Conservation (phyloP, 2,329 filamentous ascomycete genomes). For the Xylaria sp. region DNA sequence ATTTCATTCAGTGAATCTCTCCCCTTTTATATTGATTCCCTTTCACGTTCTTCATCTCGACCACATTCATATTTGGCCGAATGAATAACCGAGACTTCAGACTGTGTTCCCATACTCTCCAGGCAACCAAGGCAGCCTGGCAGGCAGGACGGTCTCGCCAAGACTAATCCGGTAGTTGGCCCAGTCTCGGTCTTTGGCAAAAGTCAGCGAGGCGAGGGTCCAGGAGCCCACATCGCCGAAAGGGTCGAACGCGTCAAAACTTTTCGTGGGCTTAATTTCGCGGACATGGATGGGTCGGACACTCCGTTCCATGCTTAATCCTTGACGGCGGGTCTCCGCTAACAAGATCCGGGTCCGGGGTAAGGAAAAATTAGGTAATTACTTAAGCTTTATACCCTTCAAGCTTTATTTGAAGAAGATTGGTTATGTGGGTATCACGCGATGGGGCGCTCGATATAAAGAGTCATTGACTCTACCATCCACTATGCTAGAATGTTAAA, state of each 20-base stretch:
- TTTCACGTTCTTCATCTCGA: conserved; percentile 11
- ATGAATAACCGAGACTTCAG: neutral
- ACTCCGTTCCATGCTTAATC: neutral
- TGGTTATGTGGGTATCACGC: neutral
- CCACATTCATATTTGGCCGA: conserved; percentile 7
- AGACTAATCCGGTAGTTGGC: conserved; percentile 22
- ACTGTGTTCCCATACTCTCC: neutral
- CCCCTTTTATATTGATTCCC: conserved; percentile 25
- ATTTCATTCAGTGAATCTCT: neutral
- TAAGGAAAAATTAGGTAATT: neutral
- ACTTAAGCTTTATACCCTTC: neutral
- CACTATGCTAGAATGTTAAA: neutral
- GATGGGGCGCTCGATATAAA: neutral
- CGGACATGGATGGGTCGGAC: conserved; percentile 22
- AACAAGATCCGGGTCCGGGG: conserved; percentile 19
- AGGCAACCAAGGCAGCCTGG: conserved; percentile 29
- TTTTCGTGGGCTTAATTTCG: conserved; percentile 30
- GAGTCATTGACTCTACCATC: neutral
- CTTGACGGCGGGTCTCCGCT: conserved; percentile 11
- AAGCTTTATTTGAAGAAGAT: neutral
- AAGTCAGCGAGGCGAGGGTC: neutral
- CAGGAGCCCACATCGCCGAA: neutral
- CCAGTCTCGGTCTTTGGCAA: neutral
- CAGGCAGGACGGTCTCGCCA: conserved; percentile 19
- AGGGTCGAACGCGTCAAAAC: conserved; percentile 10